Base-by-base conservation (phyloP, 2,329 filamentous ascomycete species). In the Phyllosticta capitalensis region DNA sequence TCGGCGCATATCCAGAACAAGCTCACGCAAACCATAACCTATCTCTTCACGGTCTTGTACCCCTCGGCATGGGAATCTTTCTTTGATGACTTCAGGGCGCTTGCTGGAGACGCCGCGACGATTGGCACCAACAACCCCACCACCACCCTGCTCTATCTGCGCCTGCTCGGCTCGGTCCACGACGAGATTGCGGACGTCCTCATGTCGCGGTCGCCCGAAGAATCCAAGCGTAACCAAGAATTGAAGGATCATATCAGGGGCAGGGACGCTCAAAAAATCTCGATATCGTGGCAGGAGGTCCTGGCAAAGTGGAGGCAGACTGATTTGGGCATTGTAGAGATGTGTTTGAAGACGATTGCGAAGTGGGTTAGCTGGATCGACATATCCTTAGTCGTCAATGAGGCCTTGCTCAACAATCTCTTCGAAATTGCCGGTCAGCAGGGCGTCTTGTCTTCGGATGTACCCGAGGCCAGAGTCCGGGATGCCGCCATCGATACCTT, bases 301-400 rank as follows among this genome's bases (percentile, higher is more conserved):
- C 80, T 99, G 59, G 81, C 84, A 10, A 84, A 87, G 67, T 97
- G 92, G 81, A 79, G 81, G 65, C 83, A 83, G 67, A 74, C 76
- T 59, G 81, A 82, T 68, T 80, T 84, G 60, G 83, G 88, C 65
- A 82, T 97, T 61, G 82, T 95, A 51, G 91, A 96, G 72, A 86
- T 95, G 81, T 92, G 89, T 66, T 80, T 99, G 57, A 90, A 88
- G 74, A 88, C 91, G n/a, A 85, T 99, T 64, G 91, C 90, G 45
- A 94, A 92, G 72, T 99, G 94, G 92, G 91, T 96, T 62, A 95
- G 91, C 81, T 99, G 94, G 94, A 95, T 95, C 68, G 94, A 97
- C 70, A 97, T 99, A 67, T 89, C 88, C 55, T 79, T 99, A 60
- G 86, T 99, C 52, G 90, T 99, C 67, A 95, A 95, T 73, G 69